Evolutionary conservation across 2,329 filamentous ascomycete genomes (phyloP).

Genomic region (Anthostomella pinea): DNA sequence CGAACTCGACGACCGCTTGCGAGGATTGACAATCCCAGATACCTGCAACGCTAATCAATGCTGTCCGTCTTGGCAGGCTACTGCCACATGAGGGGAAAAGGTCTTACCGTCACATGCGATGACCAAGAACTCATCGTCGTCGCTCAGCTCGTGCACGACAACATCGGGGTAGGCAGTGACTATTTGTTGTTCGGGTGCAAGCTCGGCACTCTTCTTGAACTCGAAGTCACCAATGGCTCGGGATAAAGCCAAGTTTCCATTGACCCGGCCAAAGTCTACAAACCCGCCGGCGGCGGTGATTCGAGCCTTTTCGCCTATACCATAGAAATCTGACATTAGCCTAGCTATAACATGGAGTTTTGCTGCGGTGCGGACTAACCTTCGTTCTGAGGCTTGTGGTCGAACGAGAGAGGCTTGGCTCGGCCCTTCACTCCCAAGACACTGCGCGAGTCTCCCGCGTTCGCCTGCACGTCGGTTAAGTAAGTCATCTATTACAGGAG

Average conservation of each 20-base stretch:
- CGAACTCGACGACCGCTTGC: slow-evolving; percentile 95
- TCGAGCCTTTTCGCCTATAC: slow-evolving; percentile 83
- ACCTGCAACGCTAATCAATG: slow-evolving; percentile 51
- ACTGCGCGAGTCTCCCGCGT: slow-evolving; percentile 92
- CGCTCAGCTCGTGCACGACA: slow-evolving; percentile 81
- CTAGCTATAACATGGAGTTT: slow-evolving; percentile 5
- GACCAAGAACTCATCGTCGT: slow-evolving; percentile 94
- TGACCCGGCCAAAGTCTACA: slow-evolving; percentile 97
- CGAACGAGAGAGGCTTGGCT: slow-evolving; percentile 96
- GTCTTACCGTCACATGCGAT: slow-evolving; percentile 85
- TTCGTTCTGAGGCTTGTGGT: slow-evolving; percentile 99
- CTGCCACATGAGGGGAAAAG: neutral
- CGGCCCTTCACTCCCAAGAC: slow-evolving; percentile 95
- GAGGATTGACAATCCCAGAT: slow-evolving; percentile 99
- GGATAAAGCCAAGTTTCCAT: slow-evolving; percentile 94
- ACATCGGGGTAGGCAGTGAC: slow-evolving; percentile 97
- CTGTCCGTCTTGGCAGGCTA: slow-evolving; percentile 5
- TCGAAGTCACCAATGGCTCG: slow-evolving; percentile 98
- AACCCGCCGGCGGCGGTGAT: slow-evolving; percentile 96
- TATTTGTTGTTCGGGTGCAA: slow-evolving; percentile 97
- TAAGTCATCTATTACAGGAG: no score
- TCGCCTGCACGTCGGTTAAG: slow-evolving; percentile 66
- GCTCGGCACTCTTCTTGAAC: slow-evolving; percentile 98
- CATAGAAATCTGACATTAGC: slow-evolving; percentile 5
- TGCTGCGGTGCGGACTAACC: slow-evolving; percentile 49